Percentiles rank a stretch among this genome's conserved stretches.
Conservation (phyloP, 2,329 filamentous ascomycete genomes). For the Clarireedia hainanense region DNA sequence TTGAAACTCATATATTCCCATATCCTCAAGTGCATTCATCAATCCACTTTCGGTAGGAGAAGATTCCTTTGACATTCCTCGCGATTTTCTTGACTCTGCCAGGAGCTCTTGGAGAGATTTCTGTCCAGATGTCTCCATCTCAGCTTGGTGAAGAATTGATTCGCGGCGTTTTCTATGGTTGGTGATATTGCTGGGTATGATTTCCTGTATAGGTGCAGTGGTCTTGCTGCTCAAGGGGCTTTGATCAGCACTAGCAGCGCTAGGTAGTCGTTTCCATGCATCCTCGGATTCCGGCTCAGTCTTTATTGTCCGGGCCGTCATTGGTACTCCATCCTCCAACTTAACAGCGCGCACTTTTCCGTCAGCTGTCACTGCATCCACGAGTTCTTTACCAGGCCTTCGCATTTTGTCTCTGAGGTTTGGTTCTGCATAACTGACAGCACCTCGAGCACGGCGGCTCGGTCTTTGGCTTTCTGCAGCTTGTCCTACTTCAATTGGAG, state of each 20-base stretch:
- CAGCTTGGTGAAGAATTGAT: constrained; percentile 23
- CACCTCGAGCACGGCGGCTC: constrained; percentile 57
- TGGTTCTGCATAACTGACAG: constrained; percentile 76
- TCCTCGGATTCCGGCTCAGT: constrained; percentile 25
- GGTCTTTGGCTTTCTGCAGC: constrained; percentile 52
- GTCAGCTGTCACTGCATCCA: constrained; percentile 65
- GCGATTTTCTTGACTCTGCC: constrained; percentile 23
- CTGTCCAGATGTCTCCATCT: constrained; percentile 14
- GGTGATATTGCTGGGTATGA: constrained; percentile 23
- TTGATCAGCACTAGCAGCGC: constrained; percentile 22
- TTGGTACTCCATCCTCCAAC: constrained; percentile 12
- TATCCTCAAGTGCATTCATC: constrained; percentile 17
- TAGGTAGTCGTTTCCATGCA: constrained; percentile 24
- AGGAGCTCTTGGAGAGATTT: constrained; percentile 26
- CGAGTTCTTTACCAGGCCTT: constrained; percentile 66
- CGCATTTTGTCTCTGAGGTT: constrained; percentile 79
- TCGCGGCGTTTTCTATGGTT: constrained; percentile 28
- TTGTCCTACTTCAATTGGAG: constrained; percentile 48
- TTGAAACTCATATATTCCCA: constrained; percentile 27
- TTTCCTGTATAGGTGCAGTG: constrained; percentile 11
- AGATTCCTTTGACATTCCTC: constrained; percentile 21
- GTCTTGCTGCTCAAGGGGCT: constrained; percentile 27
- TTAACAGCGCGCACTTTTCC: constrained; percentile 35
- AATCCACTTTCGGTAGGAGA: constrained; percentile 10
- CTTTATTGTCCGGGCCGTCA: constrained; percentile 19